Evolutionary conservation across 1,284 basidiomycete genomes (phyloP), one percentile per base, ranked within the genome.

Genomic region (Thecaphora thlaspeos): DNA sequence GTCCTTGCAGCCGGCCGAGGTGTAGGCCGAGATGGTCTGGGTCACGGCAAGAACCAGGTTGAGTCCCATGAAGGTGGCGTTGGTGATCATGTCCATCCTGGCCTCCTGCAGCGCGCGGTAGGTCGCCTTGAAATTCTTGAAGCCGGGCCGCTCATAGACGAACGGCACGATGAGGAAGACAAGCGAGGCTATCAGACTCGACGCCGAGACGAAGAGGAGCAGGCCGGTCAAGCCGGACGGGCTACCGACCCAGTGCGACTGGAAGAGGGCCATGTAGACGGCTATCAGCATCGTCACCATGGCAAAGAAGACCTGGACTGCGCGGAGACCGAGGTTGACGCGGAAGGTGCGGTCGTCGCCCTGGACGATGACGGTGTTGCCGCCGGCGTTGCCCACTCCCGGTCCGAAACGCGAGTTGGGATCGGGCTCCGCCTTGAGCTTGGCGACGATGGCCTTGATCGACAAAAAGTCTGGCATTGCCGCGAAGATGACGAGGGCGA

Each of bases 221-320:
- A 75, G 46, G 18, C 70, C 71, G 2, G 71, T 71, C 3, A 75
- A 55, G 30, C 72, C 72, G 0, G 72, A 75, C 11, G 65, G 61
- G 22, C 48, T 43, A 28, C 61, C 67, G 7, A 70, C 51, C 72
- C 72, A 75, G 28, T 66, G 68, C 3, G 34, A 23, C 43, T 75
- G 71, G 48, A 70, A 71, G 0, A 57, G 43, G 2, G 72, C 65
- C 48, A 73, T 59, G 30, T 55, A 69, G 3, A 74, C 62, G 10
- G 61, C 61, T n/a, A 73, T 62, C 44, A 70, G 44, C 12, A 74
- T 51, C n/a, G 55, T 42, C 12, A 70, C 45, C 21, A 57, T 24
- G 32, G 41, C 63, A 22, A 71, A 59, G 30, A 70, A 61, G 39
- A 66, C 51, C 43, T 71, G 66, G 11, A 43, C 28, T 18, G 40